phyloP scores from a whole-genome alignment of 129 eudicot genomes.

The Flaveria trinervia region DNA sequence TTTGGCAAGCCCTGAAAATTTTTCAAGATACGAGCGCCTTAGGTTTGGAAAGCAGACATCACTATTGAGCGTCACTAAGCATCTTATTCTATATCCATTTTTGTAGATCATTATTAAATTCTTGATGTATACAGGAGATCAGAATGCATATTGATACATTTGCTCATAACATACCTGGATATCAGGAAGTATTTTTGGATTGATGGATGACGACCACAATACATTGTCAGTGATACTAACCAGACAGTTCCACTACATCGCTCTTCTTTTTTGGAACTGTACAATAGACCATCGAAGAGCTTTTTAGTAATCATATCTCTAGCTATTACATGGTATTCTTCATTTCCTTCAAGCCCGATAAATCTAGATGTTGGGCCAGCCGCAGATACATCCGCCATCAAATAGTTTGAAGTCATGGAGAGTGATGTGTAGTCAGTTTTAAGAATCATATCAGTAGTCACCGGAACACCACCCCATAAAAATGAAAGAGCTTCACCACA shows the following conservation, averaged over 20 bases:
- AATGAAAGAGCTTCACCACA: constrained; percentile 98
- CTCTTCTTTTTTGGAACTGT: constrained; percentile 90
- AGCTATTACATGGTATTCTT: constrained; percentile 52
- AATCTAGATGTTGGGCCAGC: constrained; percentile 38
- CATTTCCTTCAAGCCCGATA: constrained; percentile 46
- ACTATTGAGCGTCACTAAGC: not conserved
- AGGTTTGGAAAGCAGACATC: not conserved
- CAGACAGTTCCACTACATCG: constrained; percentile 97
- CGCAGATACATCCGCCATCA: constrained; percentile 72
- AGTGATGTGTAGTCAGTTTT: constrained; percentile 83
- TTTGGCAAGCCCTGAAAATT: not conserved
- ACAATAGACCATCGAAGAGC: constrained; percentile 78
- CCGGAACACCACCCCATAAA: constrained; percentile 98
- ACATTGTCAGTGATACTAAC: constrained; percentile 86
- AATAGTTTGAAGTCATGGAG: constrained; percentile 79
- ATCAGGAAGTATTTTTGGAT: constrained; percentile 91
- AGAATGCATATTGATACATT: not conserved
- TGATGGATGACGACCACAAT: constrained; percentile 78
- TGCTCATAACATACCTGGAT: constrained; percentile 67
- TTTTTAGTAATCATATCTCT: constrained; percentile 81
- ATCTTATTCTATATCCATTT: not conserved
- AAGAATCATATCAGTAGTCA: constrained; percentile 71
- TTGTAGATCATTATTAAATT: not conserved
- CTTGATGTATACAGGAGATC: not conserved
- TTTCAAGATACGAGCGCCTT: not conserved